A percentile compares a stretch with the other conserved stretches of the same genome.
phyloP scores from a whole-genome alignment of 2,329 filamentous ascomycete genomes.

The Apiospora phragmitis region DNA sequence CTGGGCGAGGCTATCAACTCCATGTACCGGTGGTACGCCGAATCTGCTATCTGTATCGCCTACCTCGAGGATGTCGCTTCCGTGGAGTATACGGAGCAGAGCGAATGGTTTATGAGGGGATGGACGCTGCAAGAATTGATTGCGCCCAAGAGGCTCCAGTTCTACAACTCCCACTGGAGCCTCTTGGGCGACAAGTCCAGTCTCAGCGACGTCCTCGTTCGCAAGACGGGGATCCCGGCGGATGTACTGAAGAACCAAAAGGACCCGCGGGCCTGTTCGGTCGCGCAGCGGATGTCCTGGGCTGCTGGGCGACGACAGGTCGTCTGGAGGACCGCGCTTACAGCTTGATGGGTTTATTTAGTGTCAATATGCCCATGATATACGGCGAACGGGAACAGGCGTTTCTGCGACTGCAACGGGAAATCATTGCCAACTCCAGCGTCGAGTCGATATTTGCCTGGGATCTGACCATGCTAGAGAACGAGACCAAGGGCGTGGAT shows the following conservation, averaged over 20 bases:
- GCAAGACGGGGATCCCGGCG: background rate
- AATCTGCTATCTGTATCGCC: conserved; percentile 18
- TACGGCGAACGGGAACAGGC: conserved; percentile 27
- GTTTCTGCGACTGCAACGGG: background rate
- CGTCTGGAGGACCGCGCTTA: conserved; percentile 27
- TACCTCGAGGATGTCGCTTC: conserved; percentile 19
- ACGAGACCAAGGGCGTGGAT: background rate
- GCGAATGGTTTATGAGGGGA: background rate
- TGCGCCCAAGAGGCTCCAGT: background rate
- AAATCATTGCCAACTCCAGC: background rate
- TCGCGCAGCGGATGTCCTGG: conserved; percentile 21
- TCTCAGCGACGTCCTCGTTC: background rate
- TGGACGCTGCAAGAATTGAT: conserved; percentile 8
- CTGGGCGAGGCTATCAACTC: conserved; percentile 14
- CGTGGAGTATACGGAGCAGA: background rate
- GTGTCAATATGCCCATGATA: conserved; percentile 29
- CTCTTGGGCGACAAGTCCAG: background rate
- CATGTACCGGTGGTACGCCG: conserved; percentile 21
- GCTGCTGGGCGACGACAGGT: conserved; percentile 24
- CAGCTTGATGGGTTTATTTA: conserved; percentile 28
- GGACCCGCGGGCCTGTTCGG: background rate
- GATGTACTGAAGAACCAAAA: background rate
- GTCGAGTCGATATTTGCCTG: background rate
- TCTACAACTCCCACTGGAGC: background rate
- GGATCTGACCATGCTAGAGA: background rate